A percentile compares a stretch with the other conserved stretches of the same genome.
These are phyloP conservation scores for Ogataea hybrid DNA, from an alignment of 1,139 yeast genomes.

Conservation along the genomic window DNA sequence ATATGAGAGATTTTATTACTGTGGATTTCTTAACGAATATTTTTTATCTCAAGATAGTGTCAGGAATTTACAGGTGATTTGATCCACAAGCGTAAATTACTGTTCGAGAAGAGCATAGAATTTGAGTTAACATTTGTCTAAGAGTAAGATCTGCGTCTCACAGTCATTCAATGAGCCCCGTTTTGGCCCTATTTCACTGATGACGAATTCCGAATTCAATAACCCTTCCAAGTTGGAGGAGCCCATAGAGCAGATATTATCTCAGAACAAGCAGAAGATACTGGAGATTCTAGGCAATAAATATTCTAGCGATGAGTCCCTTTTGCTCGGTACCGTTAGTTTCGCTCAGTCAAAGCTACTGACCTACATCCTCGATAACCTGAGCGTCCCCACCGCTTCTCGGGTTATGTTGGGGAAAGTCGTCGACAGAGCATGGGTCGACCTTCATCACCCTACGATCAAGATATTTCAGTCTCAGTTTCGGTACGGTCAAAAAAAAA, in stretches of 20 bases:
- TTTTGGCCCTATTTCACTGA: background rate
- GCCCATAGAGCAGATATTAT: constrained; percentile 23
- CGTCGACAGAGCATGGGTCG: constrained; percentile 55
- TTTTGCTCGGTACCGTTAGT: constrained; percentile 44
- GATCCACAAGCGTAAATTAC: background rate
- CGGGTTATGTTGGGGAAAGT: constrained; percentile 22
- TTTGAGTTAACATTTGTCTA: background rate
- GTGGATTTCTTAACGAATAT: constrained; percentile 1
- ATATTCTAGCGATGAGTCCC: constrained; percentile 39
- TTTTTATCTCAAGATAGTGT: constrained; percentile 3
- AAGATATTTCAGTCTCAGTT: constrained; percentile 51
- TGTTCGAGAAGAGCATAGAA: background rate
- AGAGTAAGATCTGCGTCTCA: background rate
- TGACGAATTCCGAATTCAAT: constrained; percentile 9
- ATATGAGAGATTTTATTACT: background rate
- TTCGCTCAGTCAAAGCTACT: constrained; percentile 44
- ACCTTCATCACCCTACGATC: constrained; percentile 62
- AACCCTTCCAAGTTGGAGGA: constrained; percentile 6
- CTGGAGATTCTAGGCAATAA: constrained; percentile 25
- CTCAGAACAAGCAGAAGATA: constrained; percentile 21
- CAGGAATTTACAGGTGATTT: background rate
- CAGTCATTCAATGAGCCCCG: background rate
- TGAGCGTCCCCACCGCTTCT: constrained; percentile 20
- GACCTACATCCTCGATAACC: constrained; percentile 39
- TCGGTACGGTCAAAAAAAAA: constrained; percentile 26